Evolutionary conservation across 2,329 filamentous ascomycete species (phyloP).

Genomic region (Trichoderma sp.): DNA sequence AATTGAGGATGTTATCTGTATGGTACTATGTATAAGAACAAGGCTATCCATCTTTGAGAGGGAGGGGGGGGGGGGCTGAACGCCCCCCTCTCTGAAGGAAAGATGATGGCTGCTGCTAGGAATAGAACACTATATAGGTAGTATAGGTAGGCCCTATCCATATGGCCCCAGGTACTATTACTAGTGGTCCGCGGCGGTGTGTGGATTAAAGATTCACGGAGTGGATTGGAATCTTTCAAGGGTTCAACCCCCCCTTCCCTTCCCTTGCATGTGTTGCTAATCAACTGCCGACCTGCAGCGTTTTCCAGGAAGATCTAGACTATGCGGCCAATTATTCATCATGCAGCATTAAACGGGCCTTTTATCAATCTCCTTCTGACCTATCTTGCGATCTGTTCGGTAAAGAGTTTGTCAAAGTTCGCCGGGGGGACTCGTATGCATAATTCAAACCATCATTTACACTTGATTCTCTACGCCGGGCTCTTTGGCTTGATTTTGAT

Average conservation of each 20-base stretch:
- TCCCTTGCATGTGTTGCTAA: neutral
- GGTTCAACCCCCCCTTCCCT: neutral
- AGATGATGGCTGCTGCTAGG: neutral
- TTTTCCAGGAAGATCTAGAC: neutral
- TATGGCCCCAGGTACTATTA: neutral
- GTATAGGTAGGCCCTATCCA: too few species aligned
- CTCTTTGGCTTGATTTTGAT: neutral
- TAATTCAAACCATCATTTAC: neutral
- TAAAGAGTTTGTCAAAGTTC: neutral
- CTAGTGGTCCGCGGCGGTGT: neutral
- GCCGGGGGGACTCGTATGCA: neutral
- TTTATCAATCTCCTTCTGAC: neutral
- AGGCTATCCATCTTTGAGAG: neutral
- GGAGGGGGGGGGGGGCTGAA: neutral
- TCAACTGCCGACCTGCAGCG: constrained; percentile 1
- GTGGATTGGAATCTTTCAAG: neutral
- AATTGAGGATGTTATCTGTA: neutral
- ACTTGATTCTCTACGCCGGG: neutral
- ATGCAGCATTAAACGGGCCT: neutral
- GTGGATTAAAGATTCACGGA: neutral
- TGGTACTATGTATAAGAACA: neutral
- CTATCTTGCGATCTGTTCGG: neutral
- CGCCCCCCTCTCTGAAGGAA: neutral
- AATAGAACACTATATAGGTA: neutral
- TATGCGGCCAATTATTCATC: neutral